A percentile compares a stretch with the other conserved stretches of the same genome.
Evolutionary conservation across 1,284 basidiomycete genomes (phyloP).

Genomic region (Sanghuangporus sanghuang): DNA sequence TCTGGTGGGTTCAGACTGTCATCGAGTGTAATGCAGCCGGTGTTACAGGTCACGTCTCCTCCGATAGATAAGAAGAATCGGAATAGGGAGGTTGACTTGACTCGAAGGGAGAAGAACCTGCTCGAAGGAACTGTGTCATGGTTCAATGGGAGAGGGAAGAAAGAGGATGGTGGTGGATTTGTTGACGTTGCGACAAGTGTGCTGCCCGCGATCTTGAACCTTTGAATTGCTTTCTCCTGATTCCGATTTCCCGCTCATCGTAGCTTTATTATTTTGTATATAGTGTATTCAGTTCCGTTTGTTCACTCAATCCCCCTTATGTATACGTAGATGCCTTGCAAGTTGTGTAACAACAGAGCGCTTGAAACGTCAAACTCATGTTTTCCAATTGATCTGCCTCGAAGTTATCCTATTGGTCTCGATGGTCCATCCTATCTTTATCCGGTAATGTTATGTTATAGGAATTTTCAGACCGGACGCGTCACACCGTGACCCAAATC

Average conservation of each 20-base stretch:
- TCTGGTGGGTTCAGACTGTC: constrained; percentile 15
- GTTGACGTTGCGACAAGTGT: constrained; percentile 1
- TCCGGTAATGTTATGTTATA: no score
- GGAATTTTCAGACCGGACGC: no score
- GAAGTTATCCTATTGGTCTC: no score
- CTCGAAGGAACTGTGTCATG: constrained; percentile 9
- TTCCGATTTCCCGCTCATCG: not conserved
- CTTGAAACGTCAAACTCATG: no score
- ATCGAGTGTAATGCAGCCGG: not conserved
- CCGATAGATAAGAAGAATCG: not conserved
- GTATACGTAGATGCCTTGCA: no score
- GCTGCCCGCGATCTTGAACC: not conserved
- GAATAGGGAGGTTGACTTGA: not conserved
- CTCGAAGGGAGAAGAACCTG: not conserved
- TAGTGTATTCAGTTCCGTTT: no score
- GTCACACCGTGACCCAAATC: no score
- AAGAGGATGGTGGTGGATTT: not conserved
- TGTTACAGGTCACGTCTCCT: not conserved
- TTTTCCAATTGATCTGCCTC: no score
- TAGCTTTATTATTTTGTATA: no score
- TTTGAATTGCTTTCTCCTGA: not conserved
- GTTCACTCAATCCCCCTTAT: no score
- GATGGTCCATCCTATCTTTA: no score
- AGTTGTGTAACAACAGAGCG: no score
- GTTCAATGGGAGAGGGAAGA: not conserved